Percentiles rank a stretch among this genome's conserved stretches.
These are phyloP conservation scores for Chernovozyma aurita DNA, from an alignment of 1,139 yeast genomes.

Conservation along the genomic window DNA sequence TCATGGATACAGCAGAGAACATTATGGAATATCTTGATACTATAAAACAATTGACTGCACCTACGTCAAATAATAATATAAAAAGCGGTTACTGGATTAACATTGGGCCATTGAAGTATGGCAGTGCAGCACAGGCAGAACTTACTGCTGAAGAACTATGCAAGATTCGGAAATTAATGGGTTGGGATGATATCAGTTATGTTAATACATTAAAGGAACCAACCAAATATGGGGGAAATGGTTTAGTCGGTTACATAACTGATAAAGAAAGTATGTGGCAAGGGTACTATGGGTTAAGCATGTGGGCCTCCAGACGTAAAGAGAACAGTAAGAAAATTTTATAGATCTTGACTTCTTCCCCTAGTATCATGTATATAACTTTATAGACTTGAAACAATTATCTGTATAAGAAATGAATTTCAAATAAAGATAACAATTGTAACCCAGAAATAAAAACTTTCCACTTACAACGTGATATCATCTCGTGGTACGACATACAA, in stretches of 20 bases:
- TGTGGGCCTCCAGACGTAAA: conserved; percentile 36
- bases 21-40: conserved; percentile 65
- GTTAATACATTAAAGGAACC: conserved; percentile 28
- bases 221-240: conserved; percentile 11
- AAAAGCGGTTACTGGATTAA: conserved; percentile 69
- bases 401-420: conserved; percentile 1
- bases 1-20: conserved; percentile 86
- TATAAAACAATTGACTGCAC: conserved; percentile 43
- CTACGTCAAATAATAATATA: conserved; percentile 23
- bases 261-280: conserved; percentile 68
- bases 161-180: conserved; percentile 46
- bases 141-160: conserved; percentile 61
- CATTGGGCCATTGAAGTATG: conserved; percentile 84
- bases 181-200: conserved; percentile 58
- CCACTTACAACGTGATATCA: too few relatives aligned
- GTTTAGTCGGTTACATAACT: conserved; percentile 50
- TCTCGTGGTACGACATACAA: too few relatives aligned
- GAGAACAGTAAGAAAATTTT: conserved; percentile 19
- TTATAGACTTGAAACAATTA: not conserved
- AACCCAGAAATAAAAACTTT: too few relatives aligned
- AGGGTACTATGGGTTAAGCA: conserved; percentile 64
- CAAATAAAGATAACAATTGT: too few relatives aligned
- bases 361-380: too few relatives aligned
- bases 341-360: too few relatives aligned
- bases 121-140: conserved; percentile 79